Percentiles rank a stretch among this genome's conserved stretches.
phyloP scores from a whole-genome alignment of 768 basidiomycete species.

The Paxillus involutus region DNA sequence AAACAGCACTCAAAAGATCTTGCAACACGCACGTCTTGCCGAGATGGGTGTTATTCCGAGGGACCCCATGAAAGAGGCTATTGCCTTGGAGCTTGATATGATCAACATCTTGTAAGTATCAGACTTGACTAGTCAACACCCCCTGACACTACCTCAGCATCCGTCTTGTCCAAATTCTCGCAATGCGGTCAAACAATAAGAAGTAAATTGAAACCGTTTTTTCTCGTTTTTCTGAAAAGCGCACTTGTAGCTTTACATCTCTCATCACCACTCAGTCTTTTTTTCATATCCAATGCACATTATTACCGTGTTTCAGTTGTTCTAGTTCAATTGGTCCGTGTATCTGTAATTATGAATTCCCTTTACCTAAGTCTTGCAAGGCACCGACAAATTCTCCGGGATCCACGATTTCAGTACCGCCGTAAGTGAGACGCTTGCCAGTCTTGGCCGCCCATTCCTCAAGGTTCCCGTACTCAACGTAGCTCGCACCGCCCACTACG shows the following conservation, averaged over 20 bases:
- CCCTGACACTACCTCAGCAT: slow-evolving; percentile 45
- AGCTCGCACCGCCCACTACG: slow-evolving; percentile 93
- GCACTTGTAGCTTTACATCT: background rate
- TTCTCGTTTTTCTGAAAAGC: background rate
- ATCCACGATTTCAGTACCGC: slow-evolving; percentile 94
- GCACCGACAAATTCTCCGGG: slow-evolving; percentile 84
- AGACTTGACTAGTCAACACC: background rate
- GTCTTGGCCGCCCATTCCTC: slow-evolving; percentile 87
- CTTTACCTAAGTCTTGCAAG: slow-evolving; percentile 63
- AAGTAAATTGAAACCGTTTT: slow-evolving; percentile 37
- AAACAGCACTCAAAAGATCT: slow-evolving; percentile 78
- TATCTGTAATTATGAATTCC: slow-evolving; percentile 26
- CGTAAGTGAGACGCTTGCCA: slow-evolving; percentile 88
- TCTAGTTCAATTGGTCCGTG: slow-evolving; percentile 41
- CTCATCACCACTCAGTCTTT: background rate
- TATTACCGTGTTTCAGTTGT: slow-evolving; percentile 10
- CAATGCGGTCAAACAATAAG: slow-evolving; percentile 59
- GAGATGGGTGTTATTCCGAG: slow-evolving; percentile 63
- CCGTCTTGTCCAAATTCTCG: slow-evolving; percentile 77
- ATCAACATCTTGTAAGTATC: slow-evolving; percentile 80
- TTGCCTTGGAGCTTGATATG: slow-evolving; percentile 81
- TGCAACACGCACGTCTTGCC: slow-evolving; percentile 72
- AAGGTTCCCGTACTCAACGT: slow-evolving; percentile 96
- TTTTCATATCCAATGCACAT: background rate
- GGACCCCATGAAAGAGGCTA: slow-evolving; percentile 79